A percentile compares a stretch with the other conserved stretches of the same genome.
Conservation (phyloP, 2,329 filamentous ascomycete species). For the Penicillium sp. region DNA sequence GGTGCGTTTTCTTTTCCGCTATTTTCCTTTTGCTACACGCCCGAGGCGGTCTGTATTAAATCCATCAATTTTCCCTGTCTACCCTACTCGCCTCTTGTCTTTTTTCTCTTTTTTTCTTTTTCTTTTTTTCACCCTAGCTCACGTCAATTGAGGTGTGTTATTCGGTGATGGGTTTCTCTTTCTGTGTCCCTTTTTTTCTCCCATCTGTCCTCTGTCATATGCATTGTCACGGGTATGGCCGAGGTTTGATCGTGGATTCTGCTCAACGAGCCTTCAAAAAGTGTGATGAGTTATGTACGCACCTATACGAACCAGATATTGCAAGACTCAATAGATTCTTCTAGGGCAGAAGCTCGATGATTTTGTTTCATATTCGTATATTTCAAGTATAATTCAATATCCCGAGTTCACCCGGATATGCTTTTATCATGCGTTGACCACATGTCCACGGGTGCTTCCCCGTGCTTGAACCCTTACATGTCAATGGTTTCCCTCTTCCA, state of each 20-base stretch:
- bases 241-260: constrained; percentile 20
- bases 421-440: no score
- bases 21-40: constrained; percentile 30
- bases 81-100: constrained; percentile 8
- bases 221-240: constrained; percentile 21
- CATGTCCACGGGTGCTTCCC: no score
- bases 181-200: constrained; percentile 17
- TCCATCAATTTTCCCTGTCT: constrained; percentile 29
- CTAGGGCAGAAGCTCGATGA: neutral
- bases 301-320: constrained; percentile 23
- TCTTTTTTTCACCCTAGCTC: constrained; percentile 20
- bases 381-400: neutral
- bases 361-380: neutral
- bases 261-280: constrained; percentile 24
- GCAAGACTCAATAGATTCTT: constrained; percentile 3
- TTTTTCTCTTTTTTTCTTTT: constrained; percentile 19
- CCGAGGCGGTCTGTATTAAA: constrained; percentile 35
- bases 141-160: constrained; percentile 24
- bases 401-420: no score
- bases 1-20: constrained; percentile 15
- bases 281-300: constrained; percentile 28
- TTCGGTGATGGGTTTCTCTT: constrained; percentile 20
- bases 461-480: no score
- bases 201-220: constrained; percentile 20
- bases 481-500: no score